These are phyloP conservation scores for Paracoccidioides lutzii DNA, from an alignment of 2,329 filamentous ascomycete genomes.

Conservation along the genomic window DNA sequence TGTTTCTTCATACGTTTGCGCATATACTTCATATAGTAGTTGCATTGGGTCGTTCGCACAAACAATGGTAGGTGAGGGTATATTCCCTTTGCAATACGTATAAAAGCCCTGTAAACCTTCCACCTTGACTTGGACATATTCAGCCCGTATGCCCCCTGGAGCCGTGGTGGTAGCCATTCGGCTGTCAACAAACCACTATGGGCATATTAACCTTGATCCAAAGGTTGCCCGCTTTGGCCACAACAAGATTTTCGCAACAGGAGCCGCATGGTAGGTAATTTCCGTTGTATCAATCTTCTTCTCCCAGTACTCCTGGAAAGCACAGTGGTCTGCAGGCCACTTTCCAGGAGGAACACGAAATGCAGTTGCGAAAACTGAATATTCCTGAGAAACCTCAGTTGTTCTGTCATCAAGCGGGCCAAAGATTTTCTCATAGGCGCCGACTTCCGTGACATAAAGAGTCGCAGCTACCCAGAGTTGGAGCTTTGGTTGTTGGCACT, in stretches of 20 bases:
- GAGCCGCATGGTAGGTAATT: slow-evolving; percentile 20
- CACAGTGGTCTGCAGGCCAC: slow-evolving; percentile 25
- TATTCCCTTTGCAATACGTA: slow-evolving; percentile 12
- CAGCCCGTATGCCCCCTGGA: slow-evolving; percentile 19
- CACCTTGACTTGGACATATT: slow-evolving; percentile 13
- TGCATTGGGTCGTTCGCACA: slow-evolving; percentile 17
- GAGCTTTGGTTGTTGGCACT: slow-evolving; percentile 25
- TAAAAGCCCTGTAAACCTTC: slow-evolving; percentile 11
- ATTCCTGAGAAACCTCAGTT: slow-evolving; percentile 19
- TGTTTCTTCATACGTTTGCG: slow-evolving; percentile 12
- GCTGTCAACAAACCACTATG: slow-evolving; percentile 18
- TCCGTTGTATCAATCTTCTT: slow-evolving; percentile 22
- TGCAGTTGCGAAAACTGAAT: slow-evolving; percentile 17
- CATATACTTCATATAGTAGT: slow-evolving; percentile 24
- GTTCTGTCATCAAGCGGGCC: slow-evolving; percentile 18
- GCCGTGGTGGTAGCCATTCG: slow-evolving; percentile 18
- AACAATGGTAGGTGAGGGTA: slow-evolving; percentile 17
- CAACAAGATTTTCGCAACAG: slow-evolving; percentile 19
- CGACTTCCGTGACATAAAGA: slow-evolving; percentile 25
- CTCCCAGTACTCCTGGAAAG: slow-evolving; percentile 30
- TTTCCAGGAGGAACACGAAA: slow-evolving; percentile 22
- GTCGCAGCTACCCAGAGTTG: slow-evolving; percentile 33
- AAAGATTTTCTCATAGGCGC: slow-evolving; percentile 26
- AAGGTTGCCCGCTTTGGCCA: slow-evolving; percentile 19
- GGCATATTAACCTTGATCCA: slow-evolving; percentile 17